A percentile compares a stretch with the other conserved stretches of the same genome.
Conservation (phyloP, 2,329 filamentous ascomycete species). For the Polytolypa hystricis region DNA sequence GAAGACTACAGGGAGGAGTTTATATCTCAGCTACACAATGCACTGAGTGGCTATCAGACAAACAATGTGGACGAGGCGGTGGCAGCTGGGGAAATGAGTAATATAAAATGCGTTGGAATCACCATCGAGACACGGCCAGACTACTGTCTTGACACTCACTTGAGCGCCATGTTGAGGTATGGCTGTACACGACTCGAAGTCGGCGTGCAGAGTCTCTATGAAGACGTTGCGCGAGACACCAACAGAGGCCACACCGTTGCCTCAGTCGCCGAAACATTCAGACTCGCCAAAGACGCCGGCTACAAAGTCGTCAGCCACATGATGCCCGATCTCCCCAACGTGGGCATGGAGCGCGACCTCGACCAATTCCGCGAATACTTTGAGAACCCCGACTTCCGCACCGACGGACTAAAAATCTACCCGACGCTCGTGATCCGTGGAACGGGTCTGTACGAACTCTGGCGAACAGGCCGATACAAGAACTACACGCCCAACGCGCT, state of each 20-base stretch:
- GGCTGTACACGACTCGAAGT: constrained; percentile 91
- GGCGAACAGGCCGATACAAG: constrained; percentile 93
- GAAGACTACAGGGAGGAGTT: constrained; percentile 85
- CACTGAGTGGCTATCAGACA: constrained; percentile 89
- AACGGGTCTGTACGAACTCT: constrained; percentile 91
- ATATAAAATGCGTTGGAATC: constrained; percentile 94
- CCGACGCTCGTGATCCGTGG: constrained; percentile 94
- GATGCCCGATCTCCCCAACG: constrained; percentile 98
- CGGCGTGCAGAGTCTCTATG: constrained; percentile 92
- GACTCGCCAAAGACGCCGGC: constrained; percentile 90
- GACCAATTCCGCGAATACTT: constrained; percentile 98
- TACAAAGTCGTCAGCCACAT: constrained; percentile 99
- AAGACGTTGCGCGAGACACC: constrained; percentile 95
- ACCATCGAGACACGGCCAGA: constrained; percentile 96
- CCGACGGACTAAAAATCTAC: constrained; percentile 95
- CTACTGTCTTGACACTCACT: constrained; percentile 91
- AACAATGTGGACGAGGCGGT: constrained; percentile 93
- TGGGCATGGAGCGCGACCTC: constrained; percentile 94
- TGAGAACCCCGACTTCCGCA: constrained; percentile 88
- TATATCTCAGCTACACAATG: constrained; percentile 92
- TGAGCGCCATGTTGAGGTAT: constrained; percentile 94
- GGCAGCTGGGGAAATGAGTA: constrained; percentile 87
- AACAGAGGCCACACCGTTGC: constrained; percentile 95
- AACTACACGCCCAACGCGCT: constrained; percentile 98
- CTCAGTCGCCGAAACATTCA: constrained; percentile 91